Evolutionary conservation across 352 stramenopile species (phyloP), one percentile per base, ranked within the genome.

Genomic region (Phytophthora pisi): DNA sequence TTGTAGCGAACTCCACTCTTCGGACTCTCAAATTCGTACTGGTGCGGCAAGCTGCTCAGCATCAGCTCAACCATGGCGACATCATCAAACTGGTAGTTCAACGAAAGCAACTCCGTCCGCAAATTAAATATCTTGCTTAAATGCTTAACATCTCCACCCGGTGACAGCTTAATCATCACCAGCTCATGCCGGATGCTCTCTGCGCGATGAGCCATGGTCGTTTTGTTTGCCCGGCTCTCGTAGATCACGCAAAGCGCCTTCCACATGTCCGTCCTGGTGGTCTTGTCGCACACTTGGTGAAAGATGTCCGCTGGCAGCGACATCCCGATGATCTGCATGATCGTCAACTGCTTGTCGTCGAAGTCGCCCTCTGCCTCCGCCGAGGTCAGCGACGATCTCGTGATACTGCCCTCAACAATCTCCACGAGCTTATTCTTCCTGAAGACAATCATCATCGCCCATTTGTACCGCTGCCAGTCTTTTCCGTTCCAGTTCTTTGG

Each of bases 71-170:
- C 40, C 47, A 59, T 54, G 10, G 15, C 11, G 6, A 59, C 23
- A 18, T n/a, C n/a, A n/a, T n/a, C n/a, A n/a, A n/a, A n/a, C n/a
- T n/a, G n/a, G n/a, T n/a, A n/a, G n/a, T n/a, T 59, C 50, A 30
- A 54, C 40, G 5, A 66, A 43, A 34, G 10, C 49, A 65, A 56
- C 57, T 68, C 59, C 20, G 36, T 40, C 42, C 60, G 18, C 24
- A 61, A 20, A n/a, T 66, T 66, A 20, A 66, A 73, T 31, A 73
- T 64, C 23, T 57, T 57, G 34, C 52, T 64, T 38, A 57, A 38
- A 23, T 68, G 38, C 16, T 68, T 62, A 5, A 52, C 51, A 53
- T 57, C 52, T 62, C 42, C 40, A 53, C 50, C 59, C 30, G 10
- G 38, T 18, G 10, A 0, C 18, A 66, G 26, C 26, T 49, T 66